Base-by-base conservation (phyloP, 116 monocot species). In the Cymodocea nodosa region DNA sequence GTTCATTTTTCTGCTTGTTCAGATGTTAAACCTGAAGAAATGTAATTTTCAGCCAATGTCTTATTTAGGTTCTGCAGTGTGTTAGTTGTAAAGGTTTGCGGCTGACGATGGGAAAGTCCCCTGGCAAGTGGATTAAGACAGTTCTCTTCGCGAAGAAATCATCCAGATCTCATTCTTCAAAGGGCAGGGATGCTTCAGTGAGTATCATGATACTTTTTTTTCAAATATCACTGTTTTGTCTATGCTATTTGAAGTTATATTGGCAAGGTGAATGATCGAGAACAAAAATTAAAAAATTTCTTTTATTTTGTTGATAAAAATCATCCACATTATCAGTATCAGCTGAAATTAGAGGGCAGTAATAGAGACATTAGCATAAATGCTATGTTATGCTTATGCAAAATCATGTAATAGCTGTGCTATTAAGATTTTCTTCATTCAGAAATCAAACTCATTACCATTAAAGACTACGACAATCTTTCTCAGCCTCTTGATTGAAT, bases 101-200 rank as follows among this genome's bases (percentile, higher is more conserved):
- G 40, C 50, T 52, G 39, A 65, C 2, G 36, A 81, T 81, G 81
- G 76, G 73, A 50, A 81, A 76, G 55, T 81, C 81, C 34, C 81
- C 81, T 23, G 81, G 63, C 4, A 81, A 76, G 25, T 81, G 81
- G 81, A 69, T 81, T 19, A 81, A 81, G 44, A 50, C 76, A 3
- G 19, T 80, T 39, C 50, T 79, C 15, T 74, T 81, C 25, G 69
- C 69, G 14, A 81, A 81, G 69, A 81, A 76, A 62, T 65, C 76
- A 59, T 73, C 64, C 44, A 73, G 35, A 67, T 76, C 81, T 56
- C 76, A 73, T 65, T 16, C 65, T 35, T 60, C 76, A 4, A 80
- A 63, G 56, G 34, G 37, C 34, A 67, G 44, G 35, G 59, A 73
- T 37, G 23, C 72, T 59, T 40, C 51, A 59, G 80, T 80, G 76